Base-by-base conservation (phyloP, 2,329 filamentous ascomycete genomes). In the Aciculosporium take region DNA sequence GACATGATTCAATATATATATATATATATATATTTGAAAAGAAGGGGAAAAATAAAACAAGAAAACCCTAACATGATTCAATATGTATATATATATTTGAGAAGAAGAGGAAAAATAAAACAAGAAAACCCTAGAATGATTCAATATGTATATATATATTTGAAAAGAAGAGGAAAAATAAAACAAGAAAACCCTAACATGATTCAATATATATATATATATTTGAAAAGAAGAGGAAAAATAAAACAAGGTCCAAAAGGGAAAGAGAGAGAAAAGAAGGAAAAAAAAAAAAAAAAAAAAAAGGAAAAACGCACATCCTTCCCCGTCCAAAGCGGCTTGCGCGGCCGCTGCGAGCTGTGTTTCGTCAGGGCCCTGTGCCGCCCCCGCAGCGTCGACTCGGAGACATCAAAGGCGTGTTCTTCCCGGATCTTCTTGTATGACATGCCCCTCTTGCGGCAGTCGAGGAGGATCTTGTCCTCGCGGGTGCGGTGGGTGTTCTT, bases 361-460 rank as follows among this genome's bases (percentile, higher is more conserved):
- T 84, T 84, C 7, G 74, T 83, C 50, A 85, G 56, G 2, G 70
- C 74, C 4, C 82, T 67, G 49, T 72, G 76, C 0, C 81, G 70
- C 0, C 83, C 83, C 12, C 83, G 70, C 29, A 88, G 65, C 0
- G 83, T 87, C 9, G 80, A 82, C 58, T 84, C 81, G 1, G 79
- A 76, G 50, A 83, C 78, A 0, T 55, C 58, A 47, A 79, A 79
- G 1, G 65, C 60, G 12, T 77, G 73, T 15, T 60, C 52, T 6
- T 54, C 50, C 29, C 70, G 70, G 51, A 85, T 84, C 44, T 81
- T 68, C 41, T 68, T 71, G 59, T 84, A 86, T 0, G 78, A 75
- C 61, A 74, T 62, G 3, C 79, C 79, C 1, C 62, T 56, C 7
- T 56, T 51, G 54, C 75, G 77, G 20, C 67, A 63, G n/a, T 64